Evolutionary conservation across 2,329 filamentous ascomycete genomes (phyloP).

Genomic region (Colletotrichum lindemuthianum): DNA sequence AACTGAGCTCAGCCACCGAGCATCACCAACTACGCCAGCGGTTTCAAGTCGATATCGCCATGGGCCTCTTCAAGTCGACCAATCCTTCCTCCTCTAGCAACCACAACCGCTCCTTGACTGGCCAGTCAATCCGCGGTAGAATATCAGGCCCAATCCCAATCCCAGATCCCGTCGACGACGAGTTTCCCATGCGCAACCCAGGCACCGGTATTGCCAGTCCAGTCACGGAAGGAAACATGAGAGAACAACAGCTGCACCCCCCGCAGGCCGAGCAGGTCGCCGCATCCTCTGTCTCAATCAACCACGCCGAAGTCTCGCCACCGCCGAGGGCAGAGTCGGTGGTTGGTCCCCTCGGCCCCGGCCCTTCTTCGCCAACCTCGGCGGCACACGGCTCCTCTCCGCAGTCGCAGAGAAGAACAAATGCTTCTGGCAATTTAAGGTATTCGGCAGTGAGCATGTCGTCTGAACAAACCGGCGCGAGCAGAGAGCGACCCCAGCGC

Average conservation of each 20-base stretch:
- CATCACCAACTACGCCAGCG: constrained; percentile 16
- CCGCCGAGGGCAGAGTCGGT: constrained; percentile 27
- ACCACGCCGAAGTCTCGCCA: constrained; percentile 23
- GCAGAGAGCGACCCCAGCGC: constrained; percentile 53
- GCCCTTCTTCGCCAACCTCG: constrained; percentile 27
- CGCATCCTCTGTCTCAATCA: constrained; percentile 20
- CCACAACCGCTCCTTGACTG: constrained; percentile 46
- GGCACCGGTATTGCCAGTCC: constrained; percentile 48
- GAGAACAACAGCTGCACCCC: constrained; percentile 35
- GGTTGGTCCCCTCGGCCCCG: constrained; percentile 15
- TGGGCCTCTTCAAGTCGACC: constrained; percentile 57
- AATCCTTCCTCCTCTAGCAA: constrained; percentile 50
- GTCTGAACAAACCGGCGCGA: constrained; percentile 46
- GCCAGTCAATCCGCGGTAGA: constrained; percentile 64
- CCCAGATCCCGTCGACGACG: constrained; percentile 57
- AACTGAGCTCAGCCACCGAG: constrained; percentile 20
- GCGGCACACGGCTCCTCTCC: constrained; percentile 31
- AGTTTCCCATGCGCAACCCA: constrained; percentile 62
- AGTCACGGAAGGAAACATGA: constrained; percentile 40
- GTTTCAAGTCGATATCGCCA: constrained; percentile 36
- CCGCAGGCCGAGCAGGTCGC: constrained; percentile 22
- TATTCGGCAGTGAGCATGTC: constrained; percentile 60
- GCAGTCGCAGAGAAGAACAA: constrained; percentile 47
- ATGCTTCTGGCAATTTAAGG: constrained; percentile 53
- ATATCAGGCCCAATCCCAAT: constrained; percentile 72